Conservation (phyloP, 2,329 filamentous ascomycete species). For the Chrysosphaeria jannelii region DNA sequence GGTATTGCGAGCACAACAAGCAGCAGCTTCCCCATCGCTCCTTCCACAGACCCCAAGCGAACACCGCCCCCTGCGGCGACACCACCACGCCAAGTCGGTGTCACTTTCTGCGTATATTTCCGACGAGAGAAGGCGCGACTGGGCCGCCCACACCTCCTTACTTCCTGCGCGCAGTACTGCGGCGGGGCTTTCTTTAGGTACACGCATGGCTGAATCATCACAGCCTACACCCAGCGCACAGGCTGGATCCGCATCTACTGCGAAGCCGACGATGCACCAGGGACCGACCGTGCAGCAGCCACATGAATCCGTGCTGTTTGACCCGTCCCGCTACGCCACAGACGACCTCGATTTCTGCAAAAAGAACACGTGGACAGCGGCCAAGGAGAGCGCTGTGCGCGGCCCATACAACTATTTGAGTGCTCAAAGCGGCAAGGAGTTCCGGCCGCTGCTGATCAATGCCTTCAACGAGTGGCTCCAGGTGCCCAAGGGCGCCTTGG, state of each 20-base stretch:
- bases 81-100: too few species aligned
- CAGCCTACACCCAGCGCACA: background rate
- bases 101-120: too few species aligned
- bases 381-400: constrained; percentile 49
- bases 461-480: constrained; percentile 60
- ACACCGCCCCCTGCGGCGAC: too few species aligned
- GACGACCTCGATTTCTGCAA: constrained; percentile 22
- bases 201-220: background rate
- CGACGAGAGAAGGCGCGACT: too few species aligned
- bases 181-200: too few species aligned
- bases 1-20: background rate
- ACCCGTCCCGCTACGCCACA: constrained; percentile 21
- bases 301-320: constrained; percentile 12
- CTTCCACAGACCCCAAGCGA: too few species aligned
- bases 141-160: too few species aligned
- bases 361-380: constrained; percentile 30
- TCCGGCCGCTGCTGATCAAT: constrained; percentile 47
- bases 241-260: too few species aligned
- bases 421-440: constrained; percentile 57
- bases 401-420: constrained; percentile 60
- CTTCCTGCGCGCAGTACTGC: too few species aligned
- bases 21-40: too few species aligned
- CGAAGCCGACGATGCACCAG: background rate
- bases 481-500: constrained; percentile 37
- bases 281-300: background rate